Conservation (phyloP, 192 early-diverging fungal species). For the Spizellomyces punctatus region DNA sequence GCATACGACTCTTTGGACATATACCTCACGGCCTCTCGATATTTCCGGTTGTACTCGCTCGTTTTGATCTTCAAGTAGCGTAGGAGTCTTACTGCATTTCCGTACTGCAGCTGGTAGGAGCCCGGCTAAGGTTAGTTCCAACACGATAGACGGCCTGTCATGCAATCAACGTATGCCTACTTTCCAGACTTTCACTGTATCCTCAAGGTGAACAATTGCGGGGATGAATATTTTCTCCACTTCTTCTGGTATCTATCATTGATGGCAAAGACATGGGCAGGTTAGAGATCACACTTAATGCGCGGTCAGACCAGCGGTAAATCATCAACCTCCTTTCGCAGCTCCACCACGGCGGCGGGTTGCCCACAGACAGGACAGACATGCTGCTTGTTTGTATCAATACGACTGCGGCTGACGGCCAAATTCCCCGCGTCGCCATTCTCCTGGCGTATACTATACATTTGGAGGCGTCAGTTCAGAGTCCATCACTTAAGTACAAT, state of each 20-base stretch:
- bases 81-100: constrained; percentile 25
- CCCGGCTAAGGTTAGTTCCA: background rate
- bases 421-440: background rate
- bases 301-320: background rate
- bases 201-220: constrained; percentile 27
- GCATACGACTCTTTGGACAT: background rate
- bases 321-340: constrained; percentile 5
- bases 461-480: no score
- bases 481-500: no score
- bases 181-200: constrained; percentile 28
- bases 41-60: constrained; percentile 23
- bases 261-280: background rate
- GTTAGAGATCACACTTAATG: background rate
- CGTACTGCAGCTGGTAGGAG: constrained; percentile 22
- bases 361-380: constrained; percentile 20
- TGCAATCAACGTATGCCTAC: background rate
- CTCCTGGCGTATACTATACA: constrained; percentile 8
- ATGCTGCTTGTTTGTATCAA: no score
- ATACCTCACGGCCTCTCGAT: constrained; percentile 22
- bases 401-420: no score
- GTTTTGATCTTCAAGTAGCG: constrained; percentile 23
- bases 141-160: background rate
- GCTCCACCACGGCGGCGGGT: constrained; percentile 8
- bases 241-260: constrained; percentile 24
- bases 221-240: constrained; percentile 31